phyloP scores from a whole-genome alignment of 192 early-diverging fungal genomes.

The Phycomyces nitens region DNA sequence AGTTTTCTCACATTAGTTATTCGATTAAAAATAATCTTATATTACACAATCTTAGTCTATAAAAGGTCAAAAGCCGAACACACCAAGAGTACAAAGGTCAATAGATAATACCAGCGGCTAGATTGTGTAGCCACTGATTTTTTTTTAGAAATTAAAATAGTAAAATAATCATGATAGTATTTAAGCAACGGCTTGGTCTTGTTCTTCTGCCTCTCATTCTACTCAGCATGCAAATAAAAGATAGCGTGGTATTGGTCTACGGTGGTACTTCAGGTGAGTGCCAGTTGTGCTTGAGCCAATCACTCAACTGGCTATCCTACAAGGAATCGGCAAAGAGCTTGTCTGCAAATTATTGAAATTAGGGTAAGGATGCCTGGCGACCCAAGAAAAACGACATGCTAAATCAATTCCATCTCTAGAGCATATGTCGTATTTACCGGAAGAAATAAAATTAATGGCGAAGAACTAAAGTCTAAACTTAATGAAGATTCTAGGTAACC shows the following conservation, averaged over 20 bases:
- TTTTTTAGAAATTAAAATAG: neutral
- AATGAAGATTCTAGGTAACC: neutral
- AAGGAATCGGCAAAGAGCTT: conserved; percentile 1
- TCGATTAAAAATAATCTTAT: neutral
- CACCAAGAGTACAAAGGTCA: neutral
- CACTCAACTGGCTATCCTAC: neutral
- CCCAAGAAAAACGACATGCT: too few relatives aligned
- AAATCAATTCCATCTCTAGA: neutral
- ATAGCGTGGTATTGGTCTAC: neutral
- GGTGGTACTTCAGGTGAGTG: neutral
- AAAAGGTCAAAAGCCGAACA: conserved; percentile 4
- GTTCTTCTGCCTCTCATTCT: too few relatives aligned
- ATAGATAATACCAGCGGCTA: neutral
- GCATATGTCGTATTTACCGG: conserved; percentile 3
- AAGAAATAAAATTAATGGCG: neutral
- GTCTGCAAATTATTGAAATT: neutral
- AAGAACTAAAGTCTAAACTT: neutral
- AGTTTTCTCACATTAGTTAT: too few relatives aligned
- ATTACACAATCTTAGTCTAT: neutral
- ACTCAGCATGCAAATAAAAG: neutral
- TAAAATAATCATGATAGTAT: too few relatives aligned
- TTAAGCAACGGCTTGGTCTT: too few relatives aligned
- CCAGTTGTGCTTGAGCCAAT: neutral
- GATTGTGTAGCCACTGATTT: neutral
- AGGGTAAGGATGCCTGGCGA: too few relatives aligned